Evolutionary conservation across 2,329 filamentous ascomycete genomes (phyloP).

Genomic region (Exophiala sp.): DNA sequence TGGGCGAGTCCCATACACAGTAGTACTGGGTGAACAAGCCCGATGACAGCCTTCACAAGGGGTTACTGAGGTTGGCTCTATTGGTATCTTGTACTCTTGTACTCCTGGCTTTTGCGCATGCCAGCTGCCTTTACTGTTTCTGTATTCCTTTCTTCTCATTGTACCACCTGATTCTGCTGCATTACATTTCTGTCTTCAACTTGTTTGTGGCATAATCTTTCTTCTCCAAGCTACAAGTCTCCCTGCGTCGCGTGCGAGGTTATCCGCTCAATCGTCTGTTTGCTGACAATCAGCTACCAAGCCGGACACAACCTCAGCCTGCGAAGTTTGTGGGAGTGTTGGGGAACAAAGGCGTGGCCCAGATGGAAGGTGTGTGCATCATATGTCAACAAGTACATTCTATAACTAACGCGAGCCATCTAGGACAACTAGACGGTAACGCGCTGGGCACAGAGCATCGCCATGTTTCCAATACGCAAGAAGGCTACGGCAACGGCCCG

Average conservation of each 20-base stretch:
- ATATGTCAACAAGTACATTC: background rate
- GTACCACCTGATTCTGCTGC: background rate
- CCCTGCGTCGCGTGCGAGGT: too few relatives aligned
- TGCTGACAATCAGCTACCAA: too few relatives aligned
- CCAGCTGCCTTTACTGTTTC: background rate
- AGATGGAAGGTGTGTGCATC: conserved; percentile 10
- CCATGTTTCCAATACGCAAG: conserved; percentile 18
- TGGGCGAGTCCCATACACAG: too few relatives aligned
- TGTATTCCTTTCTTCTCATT: background rate
- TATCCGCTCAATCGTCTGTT: too few relatives aligned
- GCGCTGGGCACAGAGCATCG: conserved; percentile 4
- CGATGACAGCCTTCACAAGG: too few relatives aligned
- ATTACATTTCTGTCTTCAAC: background rate
- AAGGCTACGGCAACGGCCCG: conserved; percentile 27
- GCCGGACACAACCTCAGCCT: too few relatives aligned
- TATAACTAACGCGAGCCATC: background rate
- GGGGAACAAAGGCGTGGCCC: background rate
- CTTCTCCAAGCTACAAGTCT: too few relatives aligned
- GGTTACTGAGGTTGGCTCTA: too few relatives aligned
- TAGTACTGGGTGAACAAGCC: background rate
- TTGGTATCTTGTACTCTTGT: too few relatives aligned
- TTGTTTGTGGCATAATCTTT: background rate
- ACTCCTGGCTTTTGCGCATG: too few relatives aligned
- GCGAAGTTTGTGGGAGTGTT: too few relatives aligned
- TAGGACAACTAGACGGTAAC: conserved; percentile 15